These are phyloP conservation scores for Vanderwaltozyma tropicalis DNA, from an alignment of 805 yeast genomes.

Conservation along the genomic window DNA sequence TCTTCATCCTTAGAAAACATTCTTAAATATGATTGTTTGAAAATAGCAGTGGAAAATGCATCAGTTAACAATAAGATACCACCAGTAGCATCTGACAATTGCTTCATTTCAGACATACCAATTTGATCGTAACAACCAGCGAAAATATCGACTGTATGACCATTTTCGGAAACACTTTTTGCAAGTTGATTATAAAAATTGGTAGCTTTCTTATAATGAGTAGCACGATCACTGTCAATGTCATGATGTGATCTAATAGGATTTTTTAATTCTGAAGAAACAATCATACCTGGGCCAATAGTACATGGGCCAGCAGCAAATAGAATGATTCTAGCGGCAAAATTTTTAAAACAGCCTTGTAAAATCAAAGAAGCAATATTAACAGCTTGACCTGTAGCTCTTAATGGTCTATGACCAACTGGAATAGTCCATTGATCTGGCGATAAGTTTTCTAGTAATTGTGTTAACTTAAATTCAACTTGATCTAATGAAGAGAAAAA, in stretches of 20 bases:
- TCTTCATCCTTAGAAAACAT: conserved; percentile 79
- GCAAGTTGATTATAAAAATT: conserved; percentile 72
- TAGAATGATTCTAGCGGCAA: conserved; percentile 80
- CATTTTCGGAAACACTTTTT: conserved; percentile 55
- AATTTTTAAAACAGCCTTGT: conserved; percentile 73
- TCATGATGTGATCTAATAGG: conserved; percentile 97
- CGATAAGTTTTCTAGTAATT: conserved; percentile 64
- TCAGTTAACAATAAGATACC: conserved; percentile 83
- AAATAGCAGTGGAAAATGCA: conserved; percentile 89
- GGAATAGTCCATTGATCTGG: conserved; percentile 86
- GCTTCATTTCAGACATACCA: conserved; percentile 89
- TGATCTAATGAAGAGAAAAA: conserved; percentile 65
- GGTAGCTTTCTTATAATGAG: conserved; percentile 76
- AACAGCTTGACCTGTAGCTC: conserved; percentile 91
- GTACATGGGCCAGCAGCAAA: conserved; percentile 96
- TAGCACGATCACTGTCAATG: conserved; percentile 82
- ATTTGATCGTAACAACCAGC: conserved; percentile 96
- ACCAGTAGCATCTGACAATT: conserved; percentile 75
- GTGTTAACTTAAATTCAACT: conserved; percentile 76
- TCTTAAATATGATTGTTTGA: conserved; percentile 84
- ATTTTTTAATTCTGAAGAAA: conserved; percentile 82
- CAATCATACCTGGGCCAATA: conserved; percentile 88
- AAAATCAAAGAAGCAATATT: conserved; percentile 73
- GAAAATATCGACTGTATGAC: conserved; percentile 79
- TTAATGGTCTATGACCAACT: conserved; percentile 70